Base-by-base conservation (phyloP, 169 alveolate genomes). In the Plasmodium gonderi region DNA sequence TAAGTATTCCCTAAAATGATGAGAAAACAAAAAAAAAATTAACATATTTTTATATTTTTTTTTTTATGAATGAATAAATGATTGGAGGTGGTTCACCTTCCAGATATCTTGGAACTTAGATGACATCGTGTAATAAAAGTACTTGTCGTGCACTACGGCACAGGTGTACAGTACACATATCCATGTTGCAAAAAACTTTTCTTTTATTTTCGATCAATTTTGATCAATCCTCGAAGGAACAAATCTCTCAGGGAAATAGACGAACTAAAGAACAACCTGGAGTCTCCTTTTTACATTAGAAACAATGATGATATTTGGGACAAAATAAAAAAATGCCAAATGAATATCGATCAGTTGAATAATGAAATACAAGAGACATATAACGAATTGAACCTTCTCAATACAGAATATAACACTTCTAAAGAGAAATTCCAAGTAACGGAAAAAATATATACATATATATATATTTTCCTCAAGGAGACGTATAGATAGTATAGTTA, bases 231-330 rank as follows among this genome's bases (percentile, higher is more conserved):
- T 20, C 64, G 38, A 68, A 83, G 92, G 54, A 47, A 83, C n/a
- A 51, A 72, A 20, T 83, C 92, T 23, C 64, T 29, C 14, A 33
- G 51, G 64, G 75, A 83, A 60, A 83, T 83, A 69, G 65, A 26
- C 12, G 77, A 83, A 83, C 40, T 72, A 54, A 47, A 7, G 74
- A 68, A 83, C n/a, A 36, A 79, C 20, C 40, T 83, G 26, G 92
- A 83, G 38, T 33, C 81, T 11, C 54, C 83, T 7, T 12, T 31
- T 69, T 29, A 72, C 64, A 17, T 49, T n/a, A 36, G 36, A 38
- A 83, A 31, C 31, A 20, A 14, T 60, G 82, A 72, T 45, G 92
- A 83, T 6, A 36, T 83, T 29, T 83, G 92, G 92, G 77, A 68
- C 42, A 69, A 47, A 72, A 69, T 83, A 83, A 83, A 72, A 60